These are phyloP conservation scores for Myriosclerotinia curreyana DNA, from an alignment of 2,329 filamentous ascomycete species.

Conservation along the genomic window DNA sequence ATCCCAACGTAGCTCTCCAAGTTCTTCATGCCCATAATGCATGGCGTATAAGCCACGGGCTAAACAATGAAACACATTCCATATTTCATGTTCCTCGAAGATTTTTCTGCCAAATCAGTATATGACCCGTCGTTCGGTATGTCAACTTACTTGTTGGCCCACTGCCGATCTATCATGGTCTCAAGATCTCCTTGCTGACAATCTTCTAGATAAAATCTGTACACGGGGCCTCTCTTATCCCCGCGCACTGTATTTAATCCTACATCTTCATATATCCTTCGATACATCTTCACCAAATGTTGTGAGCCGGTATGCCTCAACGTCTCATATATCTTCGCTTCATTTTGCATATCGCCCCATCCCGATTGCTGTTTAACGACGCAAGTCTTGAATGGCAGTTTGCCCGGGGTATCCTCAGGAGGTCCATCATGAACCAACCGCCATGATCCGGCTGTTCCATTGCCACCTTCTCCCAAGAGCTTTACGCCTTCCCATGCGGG, in stretches of 20 bases:
- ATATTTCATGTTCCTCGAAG: not conserved
- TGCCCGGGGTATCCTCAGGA: not conserved
- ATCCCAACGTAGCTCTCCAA: not conserved
- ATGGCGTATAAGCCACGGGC: conserved; percentile 1
- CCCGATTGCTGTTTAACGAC: conserved; percentile 9
- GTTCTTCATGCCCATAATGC: conserved; percentile 13
- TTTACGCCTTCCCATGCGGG: not conserved
- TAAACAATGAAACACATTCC: conserved; percentile 14
- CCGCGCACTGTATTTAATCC: not conserved
- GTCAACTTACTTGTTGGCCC: not conserved
- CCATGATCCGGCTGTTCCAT: conserved; percentile 6
- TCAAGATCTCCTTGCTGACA: not conserved
- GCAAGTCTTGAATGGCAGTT: not conserved
- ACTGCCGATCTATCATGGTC: not conserved
- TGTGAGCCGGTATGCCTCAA: not conserved
- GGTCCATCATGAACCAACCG: not conserved
- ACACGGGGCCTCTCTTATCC: not conserved
- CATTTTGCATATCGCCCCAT: not conserved
- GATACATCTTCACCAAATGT: conserved; percentile 17
- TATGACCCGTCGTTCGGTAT: not conserved
- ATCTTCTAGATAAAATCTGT: conserved; percentile 3
- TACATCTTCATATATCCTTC: not conserved
- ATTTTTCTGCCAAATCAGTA: not conserved
- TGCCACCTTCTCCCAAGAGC: conserved; percentile 1
- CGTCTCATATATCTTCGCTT: not conserved